These are phyloP conservation scores for Thelonectria blattea DNA, from an alignment of 2,329 filamentous ascomycete species.

Conservation along the genomic window DNA sequence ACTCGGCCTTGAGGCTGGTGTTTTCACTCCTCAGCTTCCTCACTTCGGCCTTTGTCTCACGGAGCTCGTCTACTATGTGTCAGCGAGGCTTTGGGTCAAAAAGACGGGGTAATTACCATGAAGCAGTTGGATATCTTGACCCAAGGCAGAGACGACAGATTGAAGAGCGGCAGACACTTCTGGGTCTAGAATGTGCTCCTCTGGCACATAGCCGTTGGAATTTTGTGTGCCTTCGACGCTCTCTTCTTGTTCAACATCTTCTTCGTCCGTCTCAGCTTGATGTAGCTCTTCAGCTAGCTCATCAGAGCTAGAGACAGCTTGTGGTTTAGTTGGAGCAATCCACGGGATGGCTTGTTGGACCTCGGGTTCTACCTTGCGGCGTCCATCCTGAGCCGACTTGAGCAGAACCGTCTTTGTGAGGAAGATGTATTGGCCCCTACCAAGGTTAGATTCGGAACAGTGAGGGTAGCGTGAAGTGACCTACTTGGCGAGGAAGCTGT, in stretches of 20 bases:
- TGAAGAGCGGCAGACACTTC: slow-evolving; percentile 47
- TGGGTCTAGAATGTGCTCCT: slow-evolving; percentile 43
- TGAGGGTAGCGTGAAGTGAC: slow-evolving; percentile 11
- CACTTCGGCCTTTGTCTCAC: slow-evolving; percentile 33
- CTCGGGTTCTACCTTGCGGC: slow-evolving; percentile 38
- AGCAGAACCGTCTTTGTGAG: slow-evolving; percentile 39
- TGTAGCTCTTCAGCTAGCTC: neutral
- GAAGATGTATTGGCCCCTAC: slow-evolving; percentile 48
- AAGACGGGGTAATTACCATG: slow-evolving; percentile 38
- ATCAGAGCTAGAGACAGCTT: neutral
- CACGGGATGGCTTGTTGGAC: slow-evolving; percentile 44
- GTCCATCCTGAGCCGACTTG: slow-evolving; percentile 27
- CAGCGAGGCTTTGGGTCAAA: slow-evolving; percentile 35
- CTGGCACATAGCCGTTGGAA: slow-evolving; percentile 34
- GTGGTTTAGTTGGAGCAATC: slow-evolving; percentile 24
- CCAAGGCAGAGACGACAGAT: slow-evolving; percentile 42
- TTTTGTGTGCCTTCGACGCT: neutral
- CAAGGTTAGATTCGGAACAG: slow-evolving; percentile 8
- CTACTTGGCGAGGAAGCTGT: slow-evolving; percentile 48
- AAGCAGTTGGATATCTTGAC: slow-evolving; percentile 43
- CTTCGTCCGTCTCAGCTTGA: neutral
- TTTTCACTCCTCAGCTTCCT: slow-evolving; percentile 31
- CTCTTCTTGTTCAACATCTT: neutral
- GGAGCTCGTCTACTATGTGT: slow-evolving; percentile 32
- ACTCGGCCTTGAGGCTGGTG: slow-evolving; percentile 31